Conservation (phyloP, 2,329 filamentous ascomycete genomes). For the Xylariomycetidae sp. region DNA sequence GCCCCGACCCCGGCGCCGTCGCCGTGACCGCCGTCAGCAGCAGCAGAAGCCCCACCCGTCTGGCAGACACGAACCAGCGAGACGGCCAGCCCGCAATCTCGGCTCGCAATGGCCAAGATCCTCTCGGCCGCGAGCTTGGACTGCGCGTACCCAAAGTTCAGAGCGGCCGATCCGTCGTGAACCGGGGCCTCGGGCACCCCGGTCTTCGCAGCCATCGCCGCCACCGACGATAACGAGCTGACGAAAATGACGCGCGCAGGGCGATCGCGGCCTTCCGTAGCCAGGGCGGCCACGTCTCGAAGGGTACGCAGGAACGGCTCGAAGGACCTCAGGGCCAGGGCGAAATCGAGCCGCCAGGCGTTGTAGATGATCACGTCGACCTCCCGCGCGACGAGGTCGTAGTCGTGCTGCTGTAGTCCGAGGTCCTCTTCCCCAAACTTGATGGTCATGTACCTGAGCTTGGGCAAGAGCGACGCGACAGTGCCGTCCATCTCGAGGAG, state of each 20-base stretch:
- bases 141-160: constrained; percentile 16
- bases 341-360: constrained; percentile 16
- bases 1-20: background rate
- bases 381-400: constrained; percentile 3
- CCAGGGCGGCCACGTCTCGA: constrained; percentile 6
- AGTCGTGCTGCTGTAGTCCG: constrained; percentile 2
- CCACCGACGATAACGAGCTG: constrained; percentile 3
- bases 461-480: background rate
- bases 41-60: constrained; percentile 10
- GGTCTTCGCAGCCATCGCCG: background rate
- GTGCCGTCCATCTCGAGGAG: background rate
- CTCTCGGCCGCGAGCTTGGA: constrained; percentile 17
- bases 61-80: constrained; percentile 15
- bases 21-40: background rate
- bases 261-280: background rate
- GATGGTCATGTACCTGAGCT: constrained; percentile 5
- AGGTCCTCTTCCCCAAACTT: constrained; percentile 6
- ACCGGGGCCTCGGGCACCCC: constrained; percentile 4
- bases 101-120: constrained; percentile 9
- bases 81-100: constrained; percentile 8
- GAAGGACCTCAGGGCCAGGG: constrained; percentile 10
- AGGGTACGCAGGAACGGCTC: constrained; percentile 7
- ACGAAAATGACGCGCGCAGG: background rate
- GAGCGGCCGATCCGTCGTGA: constrained; percentile 7
- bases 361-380: constrained; percentile 14